A percentile compares a stretch with the other conserved stretches of the same genome.
These are phyloP conservation scores for Epichloe aotearoae DNA, from an alignment of 2,329 filamentous ascomycete genomes.

Conservation along the genomic window DNA sequence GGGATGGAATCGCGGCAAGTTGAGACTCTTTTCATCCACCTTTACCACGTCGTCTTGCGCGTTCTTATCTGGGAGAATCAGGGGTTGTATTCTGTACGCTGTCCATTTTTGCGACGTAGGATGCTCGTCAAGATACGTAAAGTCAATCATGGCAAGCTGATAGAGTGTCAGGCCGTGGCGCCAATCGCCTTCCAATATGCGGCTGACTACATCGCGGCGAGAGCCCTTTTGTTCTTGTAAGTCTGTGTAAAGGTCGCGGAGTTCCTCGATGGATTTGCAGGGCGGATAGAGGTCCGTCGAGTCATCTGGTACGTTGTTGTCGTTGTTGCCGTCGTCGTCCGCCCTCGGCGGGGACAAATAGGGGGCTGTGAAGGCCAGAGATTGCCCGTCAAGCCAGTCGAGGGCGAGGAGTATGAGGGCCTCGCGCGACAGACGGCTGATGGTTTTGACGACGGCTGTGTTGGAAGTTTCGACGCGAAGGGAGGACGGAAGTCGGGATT, in stretches of 20 bases:
- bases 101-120: constrained; percentile 51
- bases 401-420: constrained; percentile 60
- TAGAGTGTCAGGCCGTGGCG: constrained; percentile 50
- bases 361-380: constrained; percentile 39
- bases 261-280: constrained; percentile 47
- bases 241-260: constrained; percentile 51
- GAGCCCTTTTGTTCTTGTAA: constrained; percentile 47
- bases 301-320: constrained; percentile 35
- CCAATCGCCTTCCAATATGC: constrained; percentile 57
- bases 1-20: constrained; percentile 62
- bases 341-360: constrained; percentile 16
- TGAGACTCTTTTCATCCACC: constrained; percentile 32
- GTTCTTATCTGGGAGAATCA: constrained; percentile 27
- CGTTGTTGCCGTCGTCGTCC: constrained; percentile 25
- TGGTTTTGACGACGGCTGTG: constrained; percentile 48
- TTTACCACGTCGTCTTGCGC: constrained; percentile 26
- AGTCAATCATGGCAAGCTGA: constrained; percentile 55
- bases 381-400: constrained; percentile 62
- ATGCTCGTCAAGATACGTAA: constrained; percentile 53
- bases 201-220: constrained; percentile 48
- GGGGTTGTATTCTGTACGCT: constrained; percentile 43
- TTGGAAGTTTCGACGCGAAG: constrained; percentile 55
- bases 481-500: constrained; percentile 56
- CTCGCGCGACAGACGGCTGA: constrained; percentile 57
- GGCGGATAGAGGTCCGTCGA: constrained; percentile 56